These are phyloP conservation scores for Acanthamoeba polyphaga DNA, from an alignment of 208 protist genomes.

Conservation along the genomic window DNA sequence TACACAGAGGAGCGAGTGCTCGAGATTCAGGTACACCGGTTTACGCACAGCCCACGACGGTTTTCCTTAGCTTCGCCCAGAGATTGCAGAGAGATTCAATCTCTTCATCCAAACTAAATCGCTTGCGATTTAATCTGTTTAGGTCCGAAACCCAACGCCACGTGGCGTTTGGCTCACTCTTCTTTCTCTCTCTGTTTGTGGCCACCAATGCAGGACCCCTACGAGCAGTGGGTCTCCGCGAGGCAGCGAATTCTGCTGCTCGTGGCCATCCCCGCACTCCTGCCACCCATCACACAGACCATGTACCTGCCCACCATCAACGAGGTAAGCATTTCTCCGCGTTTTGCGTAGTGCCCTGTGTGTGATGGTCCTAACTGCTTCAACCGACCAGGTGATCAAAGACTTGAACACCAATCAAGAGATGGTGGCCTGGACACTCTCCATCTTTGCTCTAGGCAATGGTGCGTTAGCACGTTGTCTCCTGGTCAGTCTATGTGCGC, in stretches of 20 bases:
- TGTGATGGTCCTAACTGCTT: not conserved
- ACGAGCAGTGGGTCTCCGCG: slow-evolving; percentile 1
- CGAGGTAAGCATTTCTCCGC: not conserved
- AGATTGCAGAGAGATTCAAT: not conserved
- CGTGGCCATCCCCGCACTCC: slow-evolving; percentile 3
- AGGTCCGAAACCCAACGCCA: not conserved
- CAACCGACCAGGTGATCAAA: slow-evolving; percentile 17
- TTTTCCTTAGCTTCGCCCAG: not conserved
- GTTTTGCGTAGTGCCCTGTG: not conserved
- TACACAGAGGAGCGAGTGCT: slow-evolving; percentile 9
- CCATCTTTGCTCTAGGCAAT: slow-evolving; percentile 32
- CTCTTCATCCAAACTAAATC: not conserved
- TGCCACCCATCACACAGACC: slow-evolving; percentile 43
- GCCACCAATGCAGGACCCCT: not conserved
- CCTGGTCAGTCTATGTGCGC: not conserved
- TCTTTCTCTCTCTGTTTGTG: not conserved
- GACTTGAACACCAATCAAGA: slow-evolving; percentile 58
- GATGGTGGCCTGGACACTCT: slow-evolving; percentile 57
- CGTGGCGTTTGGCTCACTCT: not conserved
- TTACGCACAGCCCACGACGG: not conserved
- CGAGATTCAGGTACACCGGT: not conserved
- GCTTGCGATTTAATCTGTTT: not conserved
- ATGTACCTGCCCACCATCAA: slow-evolving; percentile 66
- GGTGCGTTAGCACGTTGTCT: not conserved
- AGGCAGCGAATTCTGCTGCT: not conserved